These are phyloP conservation scores for Aspergillus puulaauensis DNA, from an alignment of 2,329 filamentous ascomycete species.

Conservation along the genomic window DNA sequence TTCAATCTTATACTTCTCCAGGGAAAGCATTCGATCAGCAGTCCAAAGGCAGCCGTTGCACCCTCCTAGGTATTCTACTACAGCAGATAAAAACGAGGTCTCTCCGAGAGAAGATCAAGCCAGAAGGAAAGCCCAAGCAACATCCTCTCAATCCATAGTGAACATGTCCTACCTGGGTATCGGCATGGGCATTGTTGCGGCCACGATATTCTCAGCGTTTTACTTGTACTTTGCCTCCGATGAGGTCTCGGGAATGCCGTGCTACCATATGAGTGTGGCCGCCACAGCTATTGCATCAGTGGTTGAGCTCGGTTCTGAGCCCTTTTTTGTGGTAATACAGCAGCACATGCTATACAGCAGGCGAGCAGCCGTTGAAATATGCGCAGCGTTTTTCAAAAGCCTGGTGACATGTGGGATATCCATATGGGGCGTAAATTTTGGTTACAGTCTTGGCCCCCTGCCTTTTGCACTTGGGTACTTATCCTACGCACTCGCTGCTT, in stretches of 20 bases:
- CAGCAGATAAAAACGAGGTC: conserved; percentile 10
- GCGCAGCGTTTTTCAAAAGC: conserved; percentile 76
- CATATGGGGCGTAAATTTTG: conserved; percentile 57
- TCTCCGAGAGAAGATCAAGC: conserved; percentile 9
- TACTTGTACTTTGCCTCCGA: conserved; percentile 62
- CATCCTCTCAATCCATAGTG: conserved; percentile 68
- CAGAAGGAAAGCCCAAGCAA: conserved; percentile 22
- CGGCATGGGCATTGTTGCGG: conserved; percentile 64
- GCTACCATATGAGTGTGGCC: conserved; percentile 58
- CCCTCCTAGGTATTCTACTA: conserved; percentile 15
- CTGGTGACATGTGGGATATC: conserved; percentile 70
- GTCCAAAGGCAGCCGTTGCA: conserved; percentile 71
- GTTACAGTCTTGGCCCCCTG: conserved; percentile 67
- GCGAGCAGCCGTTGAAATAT: conserved; percentile 78
- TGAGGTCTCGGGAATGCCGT: conserved; percentile 57
- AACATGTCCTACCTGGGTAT: conserved; percentile 85
- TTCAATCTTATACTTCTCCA: conserved; percentile 89
- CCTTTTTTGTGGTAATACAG: conserved; percentile 85
- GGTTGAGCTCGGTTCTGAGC: conserved; percentile 81
- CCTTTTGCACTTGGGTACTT: conserved; percentile 89
- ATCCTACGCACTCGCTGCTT: conserved; percentile 67
- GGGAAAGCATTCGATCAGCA: conserved; percentile 88
- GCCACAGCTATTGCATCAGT: conserved; percentile 59
- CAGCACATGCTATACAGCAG: conserved; percentile 76
- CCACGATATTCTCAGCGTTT: conserved; percentile 62